Evolutionary conservation across 208 protist species (phyloP), one percentile per base, ranked within the genome.

Genomic region (Kentomonas sorsogonicus): DNA sequence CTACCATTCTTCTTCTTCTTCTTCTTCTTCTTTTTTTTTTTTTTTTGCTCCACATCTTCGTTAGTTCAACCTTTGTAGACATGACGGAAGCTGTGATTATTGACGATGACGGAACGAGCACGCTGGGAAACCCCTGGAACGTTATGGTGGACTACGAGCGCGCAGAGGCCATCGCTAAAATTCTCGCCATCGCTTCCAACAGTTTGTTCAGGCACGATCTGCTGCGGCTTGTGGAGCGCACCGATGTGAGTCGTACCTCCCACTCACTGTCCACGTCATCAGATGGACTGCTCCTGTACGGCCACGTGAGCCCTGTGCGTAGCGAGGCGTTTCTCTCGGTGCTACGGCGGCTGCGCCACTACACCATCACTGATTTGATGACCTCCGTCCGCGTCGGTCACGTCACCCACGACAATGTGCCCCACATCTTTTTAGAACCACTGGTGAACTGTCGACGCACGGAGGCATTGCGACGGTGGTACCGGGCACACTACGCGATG

Each of bases 131-230:
- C 38, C 60, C 65, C 53, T 93, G 86, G 86, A 52, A 34, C 30
- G 55, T 67, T 2, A 71, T 93, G 52, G 66, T 80, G 2, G 75
- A 89, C 20, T 93, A 93, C 56, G 86, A 93, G 60, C 71, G 66
- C 25, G 56, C 46, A 4, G 86, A 90, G 65, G 68, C 67, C 27
- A 72, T 87, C 25, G 59, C 70, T 41, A 53, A 69, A 6, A 52
- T 89, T 3, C 69, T 83, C 30, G 70, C 70, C 16, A 51, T 74
- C 45, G 71, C 89, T 46, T 53, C 53, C 11, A 62, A 30, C 23
- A 69, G 75, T 23, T 75, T 85, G 29, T 83, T 92, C 59, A 48
- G 47, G 20, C 27, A 62, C 11, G 85, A 86, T 58, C 51, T 57
- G 6, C 53, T 93, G 33, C 57, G 57, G 20, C 57, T 93, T 3